Base-by-base conservation (phyloP, 768 basidiomycete species). In the Nidularia pulvinata region DNA sequence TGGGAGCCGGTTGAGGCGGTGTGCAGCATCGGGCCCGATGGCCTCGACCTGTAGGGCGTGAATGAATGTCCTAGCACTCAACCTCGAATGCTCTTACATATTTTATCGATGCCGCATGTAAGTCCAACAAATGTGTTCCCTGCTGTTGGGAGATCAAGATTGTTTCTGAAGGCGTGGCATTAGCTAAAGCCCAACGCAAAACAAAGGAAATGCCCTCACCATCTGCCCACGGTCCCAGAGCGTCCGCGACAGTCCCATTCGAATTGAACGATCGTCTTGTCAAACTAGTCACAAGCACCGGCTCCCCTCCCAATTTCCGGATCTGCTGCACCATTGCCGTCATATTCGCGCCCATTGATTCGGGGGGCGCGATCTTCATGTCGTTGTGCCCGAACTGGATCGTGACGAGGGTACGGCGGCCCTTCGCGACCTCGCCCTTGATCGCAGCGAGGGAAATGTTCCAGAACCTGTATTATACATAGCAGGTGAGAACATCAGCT, bases 301-400 rank as follows among this genome's bases (percentile, higher is more conserved):
- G 74, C 50, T 73, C 72, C 5, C 61, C 74, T 9, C 73, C 72
- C 16, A 71, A 53, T 2, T 65, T 65, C 7, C 72, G 64, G 48
- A 76, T 64, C 52, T 74, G 66, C 49, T 70, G 50, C 6, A 74
- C 68, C 74, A 74, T 76, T 6, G 58, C 58, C 13, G 76, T 76
- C 39, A 76, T 46, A 51, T 78, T 76, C 1, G 66, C 68, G 6
- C 73, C 73, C 75, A 77, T 77, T 0, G 72, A 75, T 53, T 70
- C 75, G 4, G 75, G 73, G 42, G 73, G 68, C 0, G 72, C 74
- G 46, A 78, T 73, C 54, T 73, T 72, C 62, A 66, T 66, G 52
- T 72, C 71, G 45, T 73, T 77, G 55, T 77, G 75, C 0, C 75
- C 75, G 46, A 78, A 78, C 49, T 76, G 75, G 19, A 78, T 65